phyloP scores from a whole-genome alignment of 1,139 yeast genomes.

The Groenewaldozyma sp. region DNA sequence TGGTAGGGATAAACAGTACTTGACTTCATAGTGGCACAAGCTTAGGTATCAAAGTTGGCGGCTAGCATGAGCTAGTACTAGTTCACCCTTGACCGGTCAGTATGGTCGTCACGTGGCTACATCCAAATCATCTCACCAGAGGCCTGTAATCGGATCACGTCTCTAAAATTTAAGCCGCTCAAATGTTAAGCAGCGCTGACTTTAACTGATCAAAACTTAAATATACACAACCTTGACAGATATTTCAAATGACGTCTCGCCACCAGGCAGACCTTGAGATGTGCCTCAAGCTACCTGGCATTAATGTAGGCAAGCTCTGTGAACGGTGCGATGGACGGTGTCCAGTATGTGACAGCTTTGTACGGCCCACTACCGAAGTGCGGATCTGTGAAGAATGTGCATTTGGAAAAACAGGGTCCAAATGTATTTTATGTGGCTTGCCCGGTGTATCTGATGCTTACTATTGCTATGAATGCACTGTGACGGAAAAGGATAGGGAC shows the following conservation, averaged over 20 bases:
- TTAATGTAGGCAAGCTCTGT: constrained; percentile 60
- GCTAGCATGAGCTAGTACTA: too few relatives aligned
- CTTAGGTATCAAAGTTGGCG: too few relatives aligned
- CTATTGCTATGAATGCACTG: constrained; percentile 82
- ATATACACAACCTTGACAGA: too few relatives aligned
- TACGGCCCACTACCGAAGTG: constrained; percentile 63
- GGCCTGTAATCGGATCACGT: too few relatives aligned
- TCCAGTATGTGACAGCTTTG: constrained; percentile 83
- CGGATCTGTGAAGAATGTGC: constrained; percentile 82
- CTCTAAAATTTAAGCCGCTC: too few relatives aligned
- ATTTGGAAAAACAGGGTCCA: constrained; percentile 52
- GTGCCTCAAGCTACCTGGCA: constrained; percentile 84
- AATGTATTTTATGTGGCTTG: constrained; percentile 68
- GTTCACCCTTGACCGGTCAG: too few relatives aligned
- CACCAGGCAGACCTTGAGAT: constrained; percentile 82
- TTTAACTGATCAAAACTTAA: too few relatives aligned
- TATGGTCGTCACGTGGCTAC: too few relatives aligned
- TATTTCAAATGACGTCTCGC: constrained; percentile 69
- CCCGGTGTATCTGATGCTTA: constrained; percentile 59
- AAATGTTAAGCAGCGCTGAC: too few relatives aligned
- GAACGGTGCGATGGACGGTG: constrained; percentile 87
- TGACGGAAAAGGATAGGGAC: constrained; percentile 72
- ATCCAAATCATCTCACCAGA: too few relatives aligned
- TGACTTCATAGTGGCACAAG: too few relatives aligned
- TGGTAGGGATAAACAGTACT: too few relatives aligned